These are phyloP conservation scores for Russula emetica DNA, from an alignment of 768 basidiomycete genomes.

Conservation along the genomic window DNA sequence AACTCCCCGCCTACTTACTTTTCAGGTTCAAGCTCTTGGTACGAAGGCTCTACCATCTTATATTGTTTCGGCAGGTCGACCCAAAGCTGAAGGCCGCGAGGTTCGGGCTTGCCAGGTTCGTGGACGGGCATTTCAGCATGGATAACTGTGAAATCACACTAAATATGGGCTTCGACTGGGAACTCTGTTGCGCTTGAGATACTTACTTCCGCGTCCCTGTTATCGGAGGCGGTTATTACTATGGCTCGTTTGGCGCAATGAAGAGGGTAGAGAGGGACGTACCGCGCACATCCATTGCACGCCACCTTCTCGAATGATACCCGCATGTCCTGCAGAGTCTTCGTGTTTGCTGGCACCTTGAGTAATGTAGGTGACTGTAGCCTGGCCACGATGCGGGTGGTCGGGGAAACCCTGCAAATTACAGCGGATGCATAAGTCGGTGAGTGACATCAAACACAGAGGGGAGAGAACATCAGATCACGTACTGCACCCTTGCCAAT, in stretches of 20 bases:
- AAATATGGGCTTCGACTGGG: neutral
- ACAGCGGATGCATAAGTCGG: neutral
- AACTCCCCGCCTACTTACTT: constrained; percentile 38
- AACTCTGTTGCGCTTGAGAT: neutral
- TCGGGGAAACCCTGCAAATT: constrained; percentile 76
- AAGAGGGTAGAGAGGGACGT: constrained; percentile 31
- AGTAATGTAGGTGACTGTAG: constrained; percentile 85
- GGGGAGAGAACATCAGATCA: neutral
- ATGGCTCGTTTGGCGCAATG: neutral
- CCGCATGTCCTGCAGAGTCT: constrained; percentile 84
- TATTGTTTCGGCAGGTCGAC: constrained; percentile 73
- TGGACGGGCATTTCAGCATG: constrained; percentile 90
- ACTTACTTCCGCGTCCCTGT: constrained; percentile 54
- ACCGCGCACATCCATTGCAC: constrained; percentile 95
- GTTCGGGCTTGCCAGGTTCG: constrained; percentile 59
- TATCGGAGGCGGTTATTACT: constrained; percentile 2
- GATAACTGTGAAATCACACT: constrained; percentile 41
- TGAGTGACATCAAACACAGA: neutral
- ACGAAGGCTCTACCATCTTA: constrained; percentile 83
- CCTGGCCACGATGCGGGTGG: constrained; percentile 89
- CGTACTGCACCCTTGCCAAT: constrained; percentile 63
- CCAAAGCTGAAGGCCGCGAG: constrained; percentile 86
- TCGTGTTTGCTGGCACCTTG: constrained; percentile 82
- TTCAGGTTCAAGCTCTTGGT: constrained; percentile 72
- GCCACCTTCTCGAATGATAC: constrained; percentile 72